Evolutionary conservation across 2,329 filamentous ascomycete genomes (phyloP), one percentile per base, ranked within the genome.

Genomic region (Hypoxylon sp.): DNA sequence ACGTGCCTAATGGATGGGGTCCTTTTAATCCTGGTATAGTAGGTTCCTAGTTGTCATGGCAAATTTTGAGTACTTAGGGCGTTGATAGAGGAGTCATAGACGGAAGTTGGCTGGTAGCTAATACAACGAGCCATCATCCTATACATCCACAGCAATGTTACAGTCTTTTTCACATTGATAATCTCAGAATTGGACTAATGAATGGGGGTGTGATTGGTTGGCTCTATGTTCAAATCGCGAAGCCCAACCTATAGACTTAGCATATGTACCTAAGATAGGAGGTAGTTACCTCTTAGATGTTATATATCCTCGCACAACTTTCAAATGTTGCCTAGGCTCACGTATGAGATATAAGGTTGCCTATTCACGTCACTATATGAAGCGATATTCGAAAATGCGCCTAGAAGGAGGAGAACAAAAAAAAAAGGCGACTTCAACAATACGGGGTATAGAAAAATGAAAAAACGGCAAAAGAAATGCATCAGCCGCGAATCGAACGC

Each of bases 401-500:
- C 34, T 14, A 36, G 34, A 41, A 7, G 19, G 6, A 5, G 13
- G 0, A 19, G 14, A n/a, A n/a, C 14, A 21, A 43, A 43, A 17
- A 43, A 19, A 21, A 21, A 21, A 43, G 4, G 0, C 17, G 10
- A 17, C 14, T 43, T 19, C 6, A n/a, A 36, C 9, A 30, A 6
- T 7, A 28, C 25, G 25, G 25, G 13, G 2, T 19, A 5, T 11
- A 6, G 28, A 41, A 41, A 41, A 41, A 5, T 2, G 19, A 21
- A 21, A 14, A 56, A 45, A 13, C 21, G 2, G 28, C 56, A 55
- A 63, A 67, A 65, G 3, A 60, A 68, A 72, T 80, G 79, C 78
- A 79, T 76, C 74, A 79, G 76, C 79, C 79, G 79, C 73, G 80
- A 82, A 81, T 81, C 79, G 80, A 82, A 81, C 80, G 74, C 79